phyloP scores from a whole-genome alignment of 2,329 filamentous ascomycete species.

The Ascochyta clinopodiicola region DNA sequence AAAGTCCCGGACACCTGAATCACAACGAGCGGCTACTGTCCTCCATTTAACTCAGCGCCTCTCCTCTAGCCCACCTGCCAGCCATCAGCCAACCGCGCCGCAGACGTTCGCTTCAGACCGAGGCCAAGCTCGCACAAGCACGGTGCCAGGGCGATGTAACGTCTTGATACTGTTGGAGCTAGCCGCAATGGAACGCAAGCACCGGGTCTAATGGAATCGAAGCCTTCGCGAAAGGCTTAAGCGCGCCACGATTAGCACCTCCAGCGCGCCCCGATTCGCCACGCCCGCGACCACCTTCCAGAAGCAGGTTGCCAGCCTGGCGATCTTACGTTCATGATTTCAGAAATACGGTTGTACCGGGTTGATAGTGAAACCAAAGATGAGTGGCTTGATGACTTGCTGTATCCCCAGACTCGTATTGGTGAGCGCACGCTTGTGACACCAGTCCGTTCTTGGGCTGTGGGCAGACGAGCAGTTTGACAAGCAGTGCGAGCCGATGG shows the following conservation, averaged over 20 bases:
- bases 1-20: constrained; percentile 22
- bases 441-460: constrained; percentile 1
- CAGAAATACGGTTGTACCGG: constrained; percentile 18
- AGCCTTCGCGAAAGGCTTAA: constrained; percentile 40
- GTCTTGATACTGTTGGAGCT: constrained; percentile 30
- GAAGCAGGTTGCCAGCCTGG: constrained; percentile 18
- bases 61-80: constrained; percentile 11
- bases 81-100: constrained; percentile 17
- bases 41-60: constrained; percentile 33
- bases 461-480: constrained; percentile 6
- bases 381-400: constrained; percentile 10
- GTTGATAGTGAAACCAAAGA: constrained; percentile 12
- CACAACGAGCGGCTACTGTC: constrained; percentile 17
- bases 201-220: constrained; percentile 31
- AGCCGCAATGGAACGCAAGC: constrained; percentile 15
- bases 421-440: constrained; percentile 10
- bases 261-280: constrained; percentile 5
- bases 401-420: constrained; percentile 10
- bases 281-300: constrained; percentile 34
- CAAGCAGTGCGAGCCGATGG: background rate
- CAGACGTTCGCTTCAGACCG: constrained; percentile 20
- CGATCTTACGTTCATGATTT: constrained; percentile 32
- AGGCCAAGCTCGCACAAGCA: constrained; percentile 36
- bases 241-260: constrained; percentile 20
- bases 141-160: constrained; percentile 39